Evolutionary conservation across 257 asterid species (phyloP), one percentile per base, ranked within the genome.

Genomic region (Capsicum baccatum): DNA sequence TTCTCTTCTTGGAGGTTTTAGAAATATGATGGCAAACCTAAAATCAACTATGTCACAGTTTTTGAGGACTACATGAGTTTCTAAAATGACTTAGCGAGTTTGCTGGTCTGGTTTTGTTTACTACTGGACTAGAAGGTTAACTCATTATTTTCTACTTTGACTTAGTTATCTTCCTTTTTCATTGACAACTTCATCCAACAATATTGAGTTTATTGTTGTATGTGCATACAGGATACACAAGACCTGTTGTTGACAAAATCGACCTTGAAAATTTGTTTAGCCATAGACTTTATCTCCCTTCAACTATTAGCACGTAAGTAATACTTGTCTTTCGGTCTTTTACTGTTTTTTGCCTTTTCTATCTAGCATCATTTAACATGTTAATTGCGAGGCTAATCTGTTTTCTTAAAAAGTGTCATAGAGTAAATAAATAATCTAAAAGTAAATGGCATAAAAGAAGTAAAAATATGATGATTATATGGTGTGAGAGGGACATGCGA

Each of bases 91-190:
- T 96, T 33, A 92, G 94, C 87, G 92, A 94, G 92, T 96, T 94
- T 89, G 97, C 99, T 26, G 91, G 93, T 86, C 92, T 96, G 59
- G 95, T 93, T 80, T 86, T 96, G 83, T 94, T 96, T 90, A 94
- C 99, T 60, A 98, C 98, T 74, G 99, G 98, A 69, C 97, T 95
- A 87, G 99, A 97, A 97, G 99, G 99, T 91, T 64, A 76, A 26
- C 33, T 54, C 50, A 78, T 74, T 74, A 12, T 62, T 50, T 74
- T 74, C 58, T 26, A 8, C 48, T 26, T 54, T 54, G 50, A 74
- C 8, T 76, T 78, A 54, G 48, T 54, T 54, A n/a, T 78, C 26
- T 54, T 52, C 64, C 50, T 78, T 78, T 33, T 54, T 9, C 50
- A 14, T 54, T 14, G 79, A 26, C 1, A 11, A 14, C 63, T 64